phyloP scores from a whole-genome alignment of 768 basidiomycete genomes.

The Termitomyces eurrhizus region DNA sequence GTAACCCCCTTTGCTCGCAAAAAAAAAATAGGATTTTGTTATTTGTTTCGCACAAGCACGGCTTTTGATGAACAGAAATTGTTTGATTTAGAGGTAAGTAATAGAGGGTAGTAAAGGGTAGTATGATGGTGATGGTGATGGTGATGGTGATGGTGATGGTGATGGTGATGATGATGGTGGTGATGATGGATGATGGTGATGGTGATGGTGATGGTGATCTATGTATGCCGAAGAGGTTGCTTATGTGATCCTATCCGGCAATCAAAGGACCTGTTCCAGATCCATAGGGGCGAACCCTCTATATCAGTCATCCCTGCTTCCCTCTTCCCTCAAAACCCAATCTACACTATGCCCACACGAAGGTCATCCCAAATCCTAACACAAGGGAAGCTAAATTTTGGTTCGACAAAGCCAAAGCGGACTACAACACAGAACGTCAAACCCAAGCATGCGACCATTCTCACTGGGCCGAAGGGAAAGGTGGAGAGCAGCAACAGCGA shows the following conservation, averaged over 20 bases:
- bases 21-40: no score
- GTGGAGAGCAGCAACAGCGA: conserved; percentile 16
- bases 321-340: background rate
- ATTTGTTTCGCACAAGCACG: no score
- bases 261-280: background rate
- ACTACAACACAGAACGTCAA: conserved; percentile 25
- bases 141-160: no score
- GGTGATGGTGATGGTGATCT: no score
- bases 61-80: no score
- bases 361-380: conserved; percentile 25
- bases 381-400: conserved; percentile 44
- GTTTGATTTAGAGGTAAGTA: no score
- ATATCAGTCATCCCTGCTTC: background rate
- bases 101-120: no score
- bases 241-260: background rate
- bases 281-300: background rate
- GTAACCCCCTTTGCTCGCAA: no score
- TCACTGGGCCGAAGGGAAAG: conserved; percentile 8
- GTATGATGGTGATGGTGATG: no score
- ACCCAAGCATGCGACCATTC: conserved; percentile 15
- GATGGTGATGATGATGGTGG: no score
- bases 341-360: background rate
- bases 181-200: no score
- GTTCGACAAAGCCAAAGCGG: conserved; percentile 40
- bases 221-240: no score